Evolutionary conservation across 768 basidiomycete species (phyloP).

Genomic region (Boletus subparvulus): DNA sequence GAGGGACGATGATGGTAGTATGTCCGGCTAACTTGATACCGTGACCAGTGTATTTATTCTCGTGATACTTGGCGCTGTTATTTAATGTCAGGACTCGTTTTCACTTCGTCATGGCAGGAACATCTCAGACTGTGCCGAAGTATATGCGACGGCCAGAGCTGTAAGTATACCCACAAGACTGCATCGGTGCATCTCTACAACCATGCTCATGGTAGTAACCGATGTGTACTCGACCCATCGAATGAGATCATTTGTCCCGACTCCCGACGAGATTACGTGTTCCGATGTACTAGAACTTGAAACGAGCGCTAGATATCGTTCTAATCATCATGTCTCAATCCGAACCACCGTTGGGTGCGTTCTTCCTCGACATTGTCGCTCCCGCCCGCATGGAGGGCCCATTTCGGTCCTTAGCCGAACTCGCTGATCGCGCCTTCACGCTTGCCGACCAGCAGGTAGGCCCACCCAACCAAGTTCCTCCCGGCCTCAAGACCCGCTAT

Average conservation of each 20-base stretch:
- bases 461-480: background rate
- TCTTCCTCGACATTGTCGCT: constrained; percentile 16
- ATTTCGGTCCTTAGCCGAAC: constrained; percentile 16
- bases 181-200: too few species aligned
- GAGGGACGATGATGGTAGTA: constrained; percentile 29
- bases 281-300: background rate
- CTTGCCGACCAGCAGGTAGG: constrained; percentile 7
- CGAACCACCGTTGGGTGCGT: constrained; percentile 7
- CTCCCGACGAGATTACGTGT: background rate
- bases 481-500: constrained; percentile 7
- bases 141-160: too few species aligned
- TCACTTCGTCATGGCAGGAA: background rate
- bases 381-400: background rate
- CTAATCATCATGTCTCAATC: constrained; percentile 10
- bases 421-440: constrained; percentile 20
- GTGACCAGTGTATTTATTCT: background rate
- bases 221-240: too few species aligned
- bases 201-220: too few species aligned
- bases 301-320: background rate
- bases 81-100: background rate
- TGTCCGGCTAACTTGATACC: background rate
- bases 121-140: too few species aligned
- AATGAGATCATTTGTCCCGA: too few species aligned
- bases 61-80: background rate
- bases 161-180: too few species aligned